Evolutionary conservation across 306 rosid species (phyloP), one percentile per base, ranked within the genome.

Genomic region (Sesbania bispinosa): DNA sequence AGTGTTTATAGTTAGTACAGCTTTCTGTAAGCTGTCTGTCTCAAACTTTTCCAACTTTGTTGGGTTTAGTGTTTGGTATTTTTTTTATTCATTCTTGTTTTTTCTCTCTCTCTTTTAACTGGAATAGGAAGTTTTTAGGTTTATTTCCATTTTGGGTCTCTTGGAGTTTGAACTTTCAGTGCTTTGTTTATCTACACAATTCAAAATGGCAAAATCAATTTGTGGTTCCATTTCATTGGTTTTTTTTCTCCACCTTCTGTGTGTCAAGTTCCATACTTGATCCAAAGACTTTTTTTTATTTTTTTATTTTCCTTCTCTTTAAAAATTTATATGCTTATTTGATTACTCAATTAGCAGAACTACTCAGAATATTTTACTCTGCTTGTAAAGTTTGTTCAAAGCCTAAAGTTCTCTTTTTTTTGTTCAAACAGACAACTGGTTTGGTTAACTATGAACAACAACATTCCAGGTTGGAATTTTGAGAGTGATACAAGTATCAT

Each of bases 381-480:
- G 35, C 52, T 52, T 33, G 10, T 32, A 39, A 62, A 54, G 63
- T 7, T 54, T 10, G 55, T 24, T 52, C 51, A 1, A 59, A 62
- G 55, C 61, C 71, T 57, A 33, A 80, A 67, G 13, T 19, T 79
- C 47, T 73, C 52, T 18, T 59, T 7, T 80, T n/a, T n/a, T n/a
- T n/a, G n/a, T n/a, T n/a, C 27, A 45, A 36, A 43, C 85, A 84
- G 90, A 77, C 62, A 72, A 64, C 67, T 36, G 62, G 62, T 76
- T 67, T 67, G 71, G 54, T 81, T 78, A 74, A 83, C 83, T 78
- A 92, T 92, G 97, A 89, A 79, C 33, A 58, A 66, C 78, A 82
- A 72, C 61, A 63, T 79, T 72, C 83, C 91, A 58, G 84, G 81
- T 73, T 85, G 90, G 89, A 85, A 80, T 81, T 87, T 81, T 76